Conservation (phyloP, 352 stramenopile species). For the Phytopythium ostracodes region DNA sequence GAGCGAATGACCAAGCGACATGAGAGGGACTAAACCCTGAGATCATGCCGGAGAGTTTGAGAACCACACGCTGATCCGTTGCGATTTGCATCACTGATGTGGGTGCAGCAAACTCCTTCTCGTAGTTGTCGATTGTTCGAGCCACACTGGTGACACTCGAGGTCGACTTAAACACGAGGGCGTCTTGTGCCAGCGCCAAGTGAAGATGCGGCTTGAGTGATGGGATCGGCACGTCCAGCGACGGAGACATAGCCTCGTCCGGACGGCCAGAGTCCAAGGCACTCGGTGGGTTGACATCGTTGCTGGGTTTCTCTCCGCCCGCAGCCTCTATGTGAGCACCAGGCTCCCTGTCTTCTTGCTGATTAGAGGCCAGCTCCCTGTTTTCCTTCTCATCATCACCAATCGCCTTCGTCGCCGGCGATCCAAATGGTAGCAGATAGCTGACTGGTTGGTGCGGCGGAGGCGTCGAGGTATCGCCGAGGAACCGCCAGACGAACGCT, state of each 20-base stretch:
- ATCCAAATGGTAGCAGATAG: background rate
- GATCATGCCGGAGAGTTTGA: constrained; percentile 9
- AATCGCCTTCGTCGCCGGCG: too few species aligned
- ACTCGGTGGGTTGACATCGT: background rate
- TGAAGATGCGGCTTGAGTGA: constrained; percentile 31
- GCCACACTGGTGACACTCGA: background rate
- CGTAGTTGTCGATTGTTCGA: background rate
- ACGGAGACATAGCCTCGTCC: constrained; percentile 12
- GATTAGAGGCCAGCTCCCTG: background rate
- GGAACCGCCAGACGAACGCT: constrained; percentile 60
- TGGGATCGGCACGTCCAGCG: constrained; percentile 11
- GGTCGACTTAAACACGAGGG: constrained; percentile 14
- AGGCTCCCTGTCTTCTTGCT: background rate
- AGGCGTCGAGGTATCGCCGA: constrained; percentile 22
- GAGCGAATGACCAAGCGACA: constrained; percentile 29
- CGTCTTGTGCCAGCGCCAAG: constrained; percentile 30
- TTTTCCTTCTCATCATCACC: constrained; percentile 3
- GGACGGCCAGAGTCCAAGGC: background rate
- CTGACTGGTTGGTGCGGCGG: background rate
- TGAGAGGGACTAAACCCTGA: constrained; percentile 13
- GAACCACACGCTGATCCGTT: background rate
- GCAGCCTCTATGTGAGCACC: background rate
- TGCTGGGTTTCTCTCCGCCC: background rate
- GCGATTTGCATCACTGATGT: background rate
- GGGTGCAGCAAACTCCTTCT: background rate